Percentiles rank a stretch among this genome's conserved stretches.
Conservation (phyloP, 2,329 filamentous ascomycete genomes). For the Paracamarosporium sp. region DNA sequence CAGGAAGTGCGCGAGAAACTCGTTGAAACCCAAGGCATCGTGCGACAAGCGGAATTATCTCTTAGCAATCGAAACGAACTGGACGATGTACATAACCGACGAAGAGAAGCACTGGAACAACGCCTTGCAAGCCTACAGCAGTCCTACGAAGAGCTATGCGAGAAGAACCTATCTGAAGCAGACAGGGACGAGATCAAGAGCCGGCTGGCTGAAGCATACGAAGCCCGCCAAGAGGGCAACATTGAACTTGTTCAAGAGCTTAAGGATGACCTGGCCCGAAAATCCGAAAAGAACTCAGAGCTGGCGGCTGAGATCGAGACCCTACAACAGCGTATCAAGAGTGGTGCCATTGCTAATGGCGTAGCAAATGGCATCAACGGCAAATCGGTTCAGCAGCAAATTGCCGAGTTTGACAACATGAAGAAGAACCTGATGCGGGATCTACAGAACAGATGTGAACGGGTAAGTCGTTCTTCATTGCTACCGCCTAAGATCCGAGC, state of each 20-base stretch:
- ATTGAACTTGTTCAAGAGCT: slow-evolving; percentile 77
- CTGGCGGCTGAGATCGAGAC: slow-evolving; percentile 83
- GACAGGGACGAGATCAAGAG: slow-evolving; percentile 87
- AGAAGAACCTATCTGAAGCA: slow-evolving; percentile 76
- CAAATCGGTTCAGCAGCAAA: slow-evolving; percentile 96
- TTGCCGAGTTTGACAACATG: slow-evolving; percentile 98
- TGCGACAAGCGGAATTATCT: slow-evolving; percentile 89
- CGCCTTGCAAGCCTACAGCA: slow-evolving; percentile 76
- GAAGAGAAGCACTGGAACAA: slow-evolving; percentile 77
- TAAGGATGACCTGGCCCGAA: slow-evolving; percentile 75
- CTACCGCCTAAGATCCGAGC: slow-evolving; percentile 9
- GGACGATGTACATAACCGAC: slow-evolving; percentile 67
- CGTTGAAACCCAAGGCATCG: slow-evolving; percentile 88
- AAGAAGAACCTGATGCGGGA: slow-evolving; percentile 99
- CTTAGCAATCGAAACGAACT: slow-evolving; percentile 73
- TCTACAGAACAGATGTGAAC: slow-evolving; percentile 96
- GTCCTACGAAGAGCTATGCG: slow-evolving; percentile 83
- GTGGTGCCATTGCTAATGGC: slow-evolving; percentile 67
- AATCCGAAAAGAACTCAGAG: slow-evolving; percentile 80
- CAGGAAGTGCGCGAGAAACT: slow-evolving; percentile 78
- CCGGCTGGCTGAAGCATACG: slow-evolving; percentile 77
- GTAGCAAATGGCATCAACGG: slow-evolving; percentile 67
- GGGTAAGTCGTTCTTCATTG: slow-evolving; percentile 56
- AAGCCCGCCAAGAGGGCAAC: slow-evolving; percentile 76
- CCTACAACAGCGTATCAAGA: slow-evolving; percentile 76